phyloP scores from a whole-genome alignment of 768 basidiomycete species.

The Suillus weaverae region DNA sequence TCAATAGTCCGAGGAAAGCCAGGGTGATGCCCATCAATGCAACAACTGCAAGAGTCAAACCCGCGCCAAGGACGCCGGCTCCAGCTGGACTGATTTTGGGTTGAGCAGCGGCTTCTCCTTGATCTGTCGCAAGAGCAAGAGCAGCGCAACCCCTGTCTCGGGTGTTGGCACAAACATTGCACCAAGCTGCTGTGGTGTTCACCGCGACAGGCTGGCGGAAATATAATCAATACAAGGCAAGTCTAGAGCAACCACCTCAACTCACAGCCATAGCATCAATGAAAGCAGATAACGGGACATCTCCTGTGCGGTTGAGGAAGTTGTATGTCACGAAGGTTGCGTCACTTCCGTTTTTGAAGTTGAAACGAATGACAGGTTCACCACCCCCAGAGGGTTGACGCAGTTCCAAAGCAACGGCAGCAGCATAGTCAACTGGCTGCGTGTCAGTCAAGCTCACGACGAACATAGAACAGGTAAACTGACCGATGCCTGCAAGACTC shows the following conservation, averaged over 20 bases:
- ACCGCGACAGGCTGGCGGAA: constrained; percentile 45
- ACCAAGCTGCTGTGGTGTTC: constrained; percentile 59
- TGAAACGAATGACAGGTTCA: constrained; percentile 57
- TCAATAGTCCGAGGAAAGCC: constrained; percentile 40
- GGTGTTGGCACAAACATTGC: constrained; percentile 55
- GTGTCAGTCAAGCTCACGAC: neutral
- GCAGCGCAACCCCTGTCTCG: constrained; percentile 57
- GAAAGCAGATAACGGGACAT: constrained; percentile 57
- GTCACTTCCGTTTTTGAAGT: constrained; percentile 68
- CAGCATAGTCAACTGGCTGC: constrained; percentile 58
- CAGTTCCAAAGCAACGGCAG: constrained; percentile 58
- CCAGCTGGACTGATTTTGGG: constrained; percentile 51
- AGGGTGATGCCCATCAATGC: constrained; percentile 40
- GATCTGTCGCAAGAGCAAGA: constrained; percentile 34
- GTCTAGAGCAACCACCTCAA: neutral
- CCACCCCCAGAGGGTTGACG: constrained; percentile 46
- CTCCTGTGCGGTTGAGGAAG: constrained; percentile 45
- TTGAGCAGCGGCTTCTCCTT: constrained; percentile 32
- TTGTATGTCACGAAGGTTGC: constrained; percentile 48
- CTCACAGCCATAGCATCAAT: constrained; percentile 41
- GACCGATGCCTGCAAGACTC: constrained; percentile 60
- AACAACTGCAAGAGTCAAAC: constrained; percentile 46
- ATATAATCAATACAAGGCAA: constrained; percentile 2
- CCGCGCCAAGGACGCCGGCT: constrained; percentile 70
- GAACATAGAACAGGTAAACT: neutral